Evolutionary conservation across 371 early-diverging fungal genomes (phyloP), one percentile per base, ranked within the genome.

Genomic region (Mortierella sp.): DNA sequence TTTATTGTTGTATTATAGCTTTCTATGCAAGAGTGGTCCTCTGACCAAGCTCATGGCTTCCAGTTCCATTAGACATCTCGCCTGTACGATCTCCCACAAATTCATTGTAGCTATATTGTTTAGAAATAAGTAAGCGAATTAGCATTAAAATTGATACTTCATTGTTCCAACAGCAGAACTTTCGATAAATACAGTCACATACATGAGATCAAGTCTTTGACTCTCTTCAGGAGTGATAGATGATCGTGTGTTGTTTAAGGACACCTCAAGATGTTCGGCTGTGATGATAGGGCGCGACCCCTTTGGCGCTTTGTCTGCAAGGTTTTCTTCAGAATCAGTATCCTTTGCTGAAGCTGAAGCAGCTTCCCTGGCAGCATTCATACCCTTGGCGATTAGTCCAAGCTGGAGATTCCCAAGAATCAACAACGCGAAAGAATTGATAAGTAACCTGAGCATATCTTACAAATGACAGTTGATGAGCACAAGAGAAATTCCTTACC

Each of bases 41-140:
- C 77, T 90, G 88, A 7, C 92, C 92, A 64, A 90, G 83, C 28
- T 89, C 92, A 68, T 91, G 89, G 45, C 86, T 89, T n/a, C 88
- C 89, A 69, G 89, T 89, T 2, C 92, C 92, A 32, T 85, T 87
- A 15, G 89, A 87, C 83, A 92, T 82, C 70, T 91, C 91, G 34
- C 92, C 92, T 7, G 88, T 90, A 47, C 91, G 84, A 26, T 90
- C 92, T 8, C 89, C 89, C 45, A 92, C 83, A 79, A 92, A 92
- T 75, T 90, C 92, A 61, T 88, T 80, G 59, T 92, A 92, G 29
- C 83, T 85, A 45, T 45, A 10, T 47, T 7, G 17, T 35, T 26
- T 28, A 40, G 28, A 23, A 37, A 29, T 2, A 10, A 22, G 28
- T 55, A 10, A 22, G 28, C 45, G 19, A 58, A 32, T 57, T 26